Evolutionary conservation across 2,329 filamentous ascomycete genomes (phyloP).

Genomic region (Ilyonectria robusta): DNA sequence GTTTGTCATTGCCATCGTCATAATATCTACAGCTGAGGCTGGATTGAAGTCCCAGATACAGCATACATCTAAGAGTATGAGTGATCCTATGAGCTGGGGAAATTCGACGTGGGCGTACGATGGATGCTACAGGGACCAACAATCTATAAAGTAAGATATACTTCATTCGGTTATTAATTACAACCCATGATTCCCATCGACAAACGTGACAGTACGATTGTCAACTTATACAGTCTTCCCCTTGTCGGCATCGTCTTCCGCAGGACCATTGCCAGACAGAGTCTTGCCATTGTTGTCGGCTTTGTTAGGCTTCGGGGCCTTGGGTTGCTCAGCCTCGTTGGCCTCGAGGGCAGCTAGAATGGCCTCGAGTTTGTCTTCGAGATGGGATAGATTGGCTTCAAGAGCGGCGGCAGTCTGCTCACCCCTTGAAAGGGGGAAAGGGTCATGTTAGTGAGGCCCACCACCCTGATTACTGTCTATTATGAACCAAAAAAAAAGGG

Average conservation of each 20-base stretch:
- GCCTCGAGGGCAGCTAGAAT: conserved; percentile 65
- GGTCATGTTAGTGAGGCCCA: conserved; percentile 35
- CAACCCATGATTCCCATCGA: background rate
- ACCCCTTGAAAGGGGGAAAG: conserved; percentile 56
- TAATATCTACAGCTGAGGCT: background rate
- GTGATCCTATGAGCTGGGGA: too few species aligned
- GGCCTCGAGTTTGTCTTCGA: conserved; percentile 70
- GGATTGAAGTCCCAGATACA: too few species aligned
- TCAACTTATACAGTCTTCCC: conserved; percentile 9
- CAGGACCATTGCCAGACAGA: conserved; percentile 12
- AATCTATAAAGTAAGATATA: background rate
- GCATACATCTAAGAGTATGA: too few species aligned
- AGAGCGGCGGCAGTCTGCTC: conserved; percentile 68
- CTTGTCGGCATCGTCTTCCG: conserved; percentile 17
- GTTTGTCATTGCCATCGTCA: background rate
- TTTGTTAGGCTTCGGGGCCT: conserved; percentile 1
- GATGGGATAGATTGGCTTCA: conserved; percentile 65
- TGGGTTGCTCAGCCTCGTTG: conserved; percentile 21
- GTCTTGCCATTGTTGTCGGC: conserved; percentile 6
- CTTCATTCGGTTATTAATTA: conserved; percentile 6
- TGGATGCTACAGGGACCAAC: background rate
- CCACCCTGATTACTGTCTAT: conserved; percentile 11
- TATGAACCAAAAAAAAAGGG: background rate
- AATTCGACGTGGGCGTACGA: background rate
- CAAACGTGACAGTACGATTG: background rate